Conservation (phyloP, 176 grass and related monocot genomes). For the Elaeis guineensis region DNA sequence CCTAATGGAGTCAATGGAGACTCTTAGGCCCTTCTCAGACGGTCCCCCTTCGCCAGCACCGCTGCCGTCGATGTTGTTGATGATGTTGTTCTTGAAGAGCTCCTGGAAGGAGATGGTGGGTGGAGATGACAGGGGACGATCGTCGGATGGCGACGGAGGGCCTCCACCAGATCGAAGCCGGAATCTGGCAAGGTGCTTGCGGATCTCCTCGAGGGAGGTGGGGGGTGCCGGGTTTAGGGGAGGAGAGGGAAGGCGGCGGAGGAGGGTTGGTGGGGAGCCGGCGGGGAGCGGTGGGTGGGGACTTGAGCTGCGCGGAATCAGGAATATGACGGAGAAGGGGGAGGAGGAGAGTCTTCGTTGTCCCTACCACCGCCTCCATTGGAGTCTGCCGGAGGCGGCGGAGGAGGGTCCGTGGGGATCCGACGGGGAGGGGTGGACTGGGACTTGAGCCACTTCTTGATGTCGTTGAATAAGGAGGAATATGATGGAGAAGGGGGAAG, state of each 20-base stretch:
- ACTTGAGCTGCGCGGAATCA: conserved; percentile 36
- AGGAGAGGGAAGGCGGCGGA: conserved; percentile 16
- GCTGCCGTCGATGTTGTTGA: conserved; percentile 3
- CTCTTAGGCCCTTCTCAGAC: neutral
- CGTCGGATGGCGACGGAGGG: neutral
- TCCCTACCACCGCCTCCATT: neutral
- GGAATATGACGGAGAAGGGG: neutral
- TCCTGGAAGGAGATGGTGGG: conserved; percentile 26
- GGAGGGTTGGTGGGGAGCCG: conserved; percentile 20
- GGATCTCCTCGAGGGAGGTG: conserved; percentile 7
- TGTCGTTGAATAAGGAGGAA: too few species aligned
- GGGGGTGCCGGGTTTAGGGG: neutral
- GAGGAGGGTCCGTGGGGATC: too few species aligned
- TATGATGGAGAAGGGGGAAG: too few species aligned
- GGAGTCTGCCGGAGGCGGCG: conserved; percentile 4
- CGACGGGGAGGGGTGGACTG: too few species aligned
- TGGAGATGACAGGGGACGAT: conserved; percentile 3
- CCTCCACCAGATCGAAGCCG: neutral
- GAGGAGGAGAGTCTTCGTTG: neutral
- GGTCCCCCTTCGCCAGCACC: neutral
- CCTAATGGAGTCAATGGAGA: conserved; percentile 10
- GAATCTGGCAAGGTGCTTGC: conserved; percentile 29
- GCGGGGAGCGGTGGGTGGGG: conserved; percentile 17
- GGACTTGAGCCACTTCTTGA: too few species aligned
- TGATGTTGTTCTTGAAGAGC: conserved; percentile 18